Evolutionary conservation across 805 yeast genomes (phyloP).

Genomic region (Cyberlindnera xylosilytica): DNA sequence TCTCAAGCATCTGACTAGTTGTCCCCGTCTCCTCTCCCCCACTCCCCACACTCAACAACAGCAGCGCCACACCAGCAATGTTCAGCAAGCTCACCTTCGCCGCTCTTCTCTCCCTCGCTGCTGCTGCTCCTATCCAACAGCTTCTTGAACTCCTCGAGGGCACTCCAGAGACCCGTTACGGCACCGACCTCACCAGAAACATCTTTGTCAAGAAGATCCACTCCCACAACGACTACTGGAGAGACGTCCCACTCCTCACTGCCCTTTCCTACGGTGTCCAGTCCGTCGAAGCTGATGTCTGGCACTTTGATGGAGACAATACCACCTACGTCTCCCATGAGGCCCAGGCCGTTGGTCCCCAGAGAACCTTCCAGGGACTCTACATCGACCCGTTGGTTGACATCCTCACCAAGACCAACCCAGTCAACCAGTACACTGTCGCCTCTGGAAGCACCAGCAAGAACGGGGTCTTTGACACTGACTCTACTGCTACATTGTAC

Average conservation of each 20-base stretch:
- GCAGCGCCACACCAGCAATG: not conserved
- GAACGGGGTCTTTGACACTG: slow-evolving; percentile 44
- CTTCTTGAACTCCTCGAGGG: slow-evolving; percentile 16
- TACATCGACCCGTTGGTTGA: slow-evolving; percentile 53
- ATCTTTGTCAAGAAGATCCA: slow-evolving; percentile 42
- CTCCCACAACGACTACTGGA: slow-evolving; percentile 75
- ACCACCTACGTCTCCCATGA: slow-evolving; percentile 66
- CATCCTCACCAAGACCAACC: slow-evolving; percentile 50
- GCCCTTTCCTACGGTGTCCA: slow-evolving; percentile 53
- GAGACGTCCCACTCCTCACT: slow-evolving; percentile 54
- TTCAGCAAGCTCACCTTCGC: slow-evolving; percentile 1
- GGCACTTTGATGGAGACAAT: slow-evolving; percentile 37
- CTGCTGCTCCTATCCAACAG: slow-evolving; percentile 20
- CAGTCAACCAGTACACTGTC: slow-evolving; percentile 14
- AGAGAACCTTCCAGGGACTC: slow-evolving; percentile 46
- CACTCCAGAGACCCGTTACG: slow-evolving; percentile 16
- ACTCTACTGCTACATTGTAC: slow-evolving; percentile 49
- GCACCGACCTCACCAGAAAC: slow-evolving; percentile 23
- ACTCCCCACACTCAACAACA: not conserved
- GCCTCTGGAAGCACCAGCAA: slow-evolving; percentile 15
- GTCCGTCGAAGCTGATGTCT: slow-evolving; percentile 66
- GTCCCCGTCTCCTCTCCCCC: not conserved
- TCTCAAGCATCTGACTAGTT: not conserved
- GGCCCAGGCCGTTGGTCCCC: slow-evolving; percentile 41
- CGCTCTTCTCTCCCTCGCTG: slow-evolving; percentile 6